Conservation (phyloP, 2,329 filamentous ascomycete species). For the Drechslera avenae region DNA sequence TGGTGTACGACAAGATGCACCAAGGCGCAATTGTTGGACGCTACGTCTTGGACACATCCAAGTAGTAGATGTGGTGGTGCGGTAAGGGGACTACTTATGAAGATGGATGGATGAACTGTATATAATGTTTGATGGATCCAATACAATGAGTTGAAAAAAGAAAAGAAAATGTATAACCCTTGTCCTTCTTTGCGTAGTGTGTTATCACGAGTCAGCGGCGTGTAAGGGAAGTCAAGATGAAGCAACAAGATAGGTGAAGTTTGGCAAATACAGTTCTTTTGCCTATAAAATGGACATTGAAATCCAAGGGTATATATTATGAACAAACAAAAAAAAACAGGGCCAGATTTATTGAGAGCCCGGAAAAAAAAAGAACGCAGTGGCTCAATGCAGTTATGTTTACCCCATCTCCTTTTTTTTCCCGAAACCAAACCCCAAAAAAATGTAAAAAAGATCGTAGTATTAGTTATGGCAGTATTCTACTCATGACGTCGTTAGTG, state of each 20-base stretch:
- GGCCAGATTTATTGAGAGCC: too few relatives aligned
- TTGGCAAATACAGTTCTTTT: background rate
- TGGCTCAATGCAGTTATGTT: too few relatives aligned
- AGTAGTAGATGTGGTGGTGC: constrained; percentile 22
- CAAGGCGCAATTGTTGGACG: constrained; percentile 75
- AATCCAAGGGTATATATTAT: constrained; percentile 12
- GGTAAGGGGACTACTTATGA: background rate
- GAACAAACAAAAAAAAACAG: background rate
- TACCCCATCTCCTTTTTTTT: background rate
- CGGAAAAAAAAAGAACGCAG: too few relatives aligned
- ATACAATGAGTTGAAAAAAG: too few relatives aligned
- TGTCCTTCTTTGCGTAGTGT: too few relatives aligned
- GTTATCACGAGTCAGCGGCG: too few relatives aligned
- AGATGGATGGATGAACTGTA: constrained; percentile 10
- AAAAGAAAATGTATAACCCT: too few relatives aligned
- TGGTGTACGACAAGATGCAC: constrained; percentile 75
- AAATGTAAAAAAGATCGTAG: background rate
- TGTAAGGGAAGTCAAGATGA: too few relatives aligned
- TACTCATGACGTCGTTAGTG: constrained; percentile 16
- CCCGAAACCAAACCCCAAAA: too few relatives aligned
- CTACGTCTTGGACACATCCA: constrained; percentile 74
- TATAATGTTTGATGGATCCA: constrained; percentile 2
- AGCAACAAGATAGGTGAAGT: background rate
- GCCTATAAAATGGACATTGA: background rate
- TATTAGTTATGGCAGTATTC: constrained; percentile 7